Base-by-base conservation (phyloP, 2,329 filamentous ascomycete species). In the Fusarium virguliforme region DNA sequence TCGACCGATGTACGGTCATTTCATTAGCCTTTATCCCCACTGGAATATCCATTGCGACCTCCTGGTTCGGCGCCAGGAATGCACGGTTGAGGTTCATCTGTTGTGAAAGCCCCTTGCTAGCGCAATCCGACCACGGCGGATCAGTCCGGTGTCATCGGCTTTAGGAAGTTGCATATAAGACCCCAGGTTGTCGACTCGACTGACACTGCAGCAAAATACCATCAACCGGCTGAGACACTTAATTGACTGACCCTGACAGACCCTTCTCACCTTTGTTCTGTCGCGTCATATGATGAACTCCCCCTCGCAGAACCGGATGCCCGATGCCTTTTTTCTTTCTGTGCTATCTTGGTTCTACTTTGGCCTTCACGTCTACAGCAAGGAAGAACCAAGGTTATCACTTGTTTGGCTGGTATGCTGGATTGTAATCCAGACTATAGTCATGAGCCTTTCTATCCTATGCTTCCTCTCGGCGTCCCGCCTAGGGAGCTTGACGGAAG, bases 261-360 rank as follows among this genome's bases (percentile, higher is more conserved):
- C n/a, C 38, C 38, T 41, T 40, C 22, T 6, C 38, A 22, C 38
- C 38, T 41, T 41, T 22, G 18, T 41, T 41, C 6, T 22, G 38
- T 41, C 18, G 5, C 5, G 9, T 41, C 38, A 41, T 1, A 22
- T 6, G 8, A 41, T 41, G 38, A 18, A 41, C 18, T 41, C 38
- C 6, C n/a, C 38, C 6, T 41, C 38, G 12, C n/a, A 41, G 38
- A 3, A 41, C 38, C 8, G 9, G 38, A 41, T 41, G 10, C 0
- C 38, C 38, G 38, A 41, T 41, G 38, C 38, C 38, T 41, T 41
- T 41, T n/a, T 41, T 41, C 38, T 41, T 40, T 40, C 38, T 40
- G n/a, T 40, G 38, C n/a, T 40, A 18, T 40, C 38, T 9, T 40
- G 38, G 18, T 18, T 40, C 18, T 22, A 22, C 38, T 40, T 40